These are phyloP conservation scores for Candida tallmaniae DNA, from an alignment of 805 yeast species.

Conservation along the genomic window DNA sequence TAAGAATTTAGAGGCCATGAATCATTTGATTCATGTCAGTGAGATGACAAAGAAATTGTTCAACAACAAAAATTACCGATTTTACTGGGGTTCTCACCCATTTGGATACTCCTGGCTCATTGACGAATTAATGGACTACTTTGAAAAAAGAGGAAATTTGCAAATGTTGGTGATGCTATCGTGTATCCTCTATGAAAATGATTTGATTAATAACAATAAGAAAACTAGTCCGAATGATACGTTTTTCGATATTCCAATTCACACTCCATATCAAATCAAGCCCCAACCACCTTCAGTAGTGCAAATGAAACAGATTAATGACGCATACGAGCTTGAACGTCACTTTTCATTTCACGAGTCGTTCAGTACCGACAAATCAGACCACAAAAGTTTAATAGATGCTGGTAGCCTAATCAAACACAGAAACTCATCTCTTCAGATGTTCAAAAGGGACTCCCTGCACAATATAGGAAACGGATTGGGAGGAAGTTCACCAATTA, in stretches of 20 bases:
- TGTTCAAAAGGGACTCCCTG: slow-evolving; percentile 3
- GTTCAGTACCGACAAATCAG: slow-evolving; percentile 7
- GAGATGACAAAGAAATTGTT: slow-evolving; percentile 10
- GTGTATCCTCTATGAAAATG: slow-evolving; percentile 57
- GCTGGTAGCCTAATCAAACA: not conserved
- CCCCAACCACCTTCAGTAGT: slow-evolving; percentile 15
- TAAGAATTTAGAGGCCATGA: slow-evolving; percentile 11
- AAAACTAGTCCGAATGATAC: slow-evolving; percentile 13
- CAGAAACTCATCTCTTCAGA: slow-evolving; percentile 8
- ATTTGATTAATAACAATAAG: slow-evolving; percentile 15
- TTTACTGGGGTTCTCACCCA: slow-evolving; percentile 80
- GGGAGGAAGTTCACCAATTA: not conserved
- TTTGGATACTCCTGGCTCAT: slow-evolving; percentile 69
- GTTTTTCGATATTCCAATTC: slow-evolving; percentile 37
- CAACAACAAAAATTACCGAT: slow-evolving; percentile 20
- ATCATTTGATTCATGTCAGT: slow-evolving; percentile 7
- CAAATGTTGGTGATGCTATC: slow-evolving; percentile 91
- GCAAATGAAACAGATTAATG: slow-evolving; percentile 7
- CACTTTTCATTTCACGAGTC: slow-evolving; percentile 7
- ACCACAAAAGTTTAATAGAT: not conserved
- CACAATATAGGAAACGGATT: not conserved
- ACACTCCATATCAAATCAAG: slow-evolving; percentile 37
- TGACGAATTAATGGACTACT: slow-evolving; percentile 55
- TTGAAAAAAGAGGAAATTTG: slow-evolving; percentile 59
- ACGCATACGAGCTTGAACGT: slow-evolving; percentile 1